phyloP scores from a whole-genome alignment of 73 alveolate genomes.

The Stentor roeselii region DNA sequence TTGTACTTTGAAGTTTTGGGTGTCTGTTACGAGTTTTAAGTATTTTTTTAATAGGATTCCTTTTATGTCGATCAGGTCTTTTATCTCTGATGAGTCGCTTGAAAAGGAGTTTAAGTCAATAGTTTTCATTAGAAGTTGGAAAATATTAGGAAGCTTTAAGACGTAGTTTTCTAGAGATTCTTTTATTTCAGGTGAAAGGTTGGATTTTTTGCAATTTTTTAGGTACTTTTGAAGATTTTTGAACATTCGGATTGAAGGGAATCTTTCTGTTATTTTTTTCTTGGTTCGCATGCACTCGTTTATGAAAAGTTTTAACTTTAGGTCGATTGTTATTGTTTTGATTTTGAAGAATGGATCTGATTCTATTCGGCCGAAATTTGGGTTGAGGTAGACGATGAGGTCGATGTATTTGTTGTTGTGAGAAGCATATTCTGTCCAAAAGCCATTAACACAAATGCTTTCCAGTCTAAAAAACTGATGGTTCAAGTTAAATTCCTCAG shows the following conservation, averaged over 20 bases:
- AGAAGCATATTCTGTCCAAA: background rate
- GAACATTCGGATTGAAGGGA: background rate
- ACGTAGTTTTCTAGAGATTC: background rate
- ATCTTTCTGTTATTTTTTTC: background rate
- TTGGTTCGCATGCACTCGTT: slow-evolving; percentile 7
- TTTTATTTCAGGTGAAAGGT: background rate
- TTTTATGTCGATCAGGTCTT: background rate
- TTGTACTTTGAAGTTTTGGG: too few species aligned
- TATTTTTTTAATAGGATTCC: too few species aligned
- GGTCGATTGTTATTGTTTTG: background rate
- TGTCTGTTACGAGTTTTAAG: background rate
- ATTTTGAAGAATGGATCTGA: background rate
- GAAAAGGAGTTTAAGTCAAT: background rate
- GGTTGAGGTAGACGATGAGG: background rate
- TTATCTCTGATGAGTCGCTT: background rate
- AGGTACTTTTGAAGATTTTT: background rate
- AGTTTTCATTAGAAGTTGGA: background rate
- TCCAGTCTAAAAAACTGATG: background rate
- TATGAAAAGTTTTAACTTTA: too few species aligned
- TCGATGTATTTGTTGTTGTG: background rate
- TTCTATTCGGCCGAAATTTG: background rate
- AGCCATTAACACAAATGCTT: background rate
- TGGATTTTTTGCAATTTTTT: background rate
- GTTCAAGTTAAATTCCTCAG: background rate
- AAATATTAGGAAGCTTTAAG: background rate